Evolutionary conservation across 768 basidiomycete genomes (phyloP).

Genomic region (Holtermannia corniformis): DNA sequence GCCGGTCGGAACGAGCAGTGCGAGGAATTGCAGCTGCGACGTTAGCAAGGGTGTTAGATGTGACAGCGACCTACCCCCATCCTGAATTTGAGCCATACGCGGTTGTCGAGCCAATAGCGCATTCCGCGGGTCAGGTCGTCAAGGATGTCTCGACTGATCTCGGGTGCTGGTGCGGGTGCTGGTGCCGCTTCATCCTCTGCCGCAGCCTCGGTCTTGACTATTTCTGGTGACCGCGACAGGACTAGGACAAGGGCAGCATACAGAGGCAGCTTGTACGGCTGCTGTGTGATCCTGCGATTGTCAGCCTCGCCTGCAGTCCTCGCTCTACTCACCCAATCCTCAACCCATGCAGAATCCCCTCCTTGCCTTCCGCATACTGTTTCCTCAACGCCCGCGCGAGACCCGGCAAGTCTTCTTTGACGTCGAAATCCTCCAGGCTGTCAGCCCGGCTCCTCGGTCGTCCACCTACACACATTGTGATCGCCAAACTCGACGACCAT

Average conservation of each 20-base stretch:
- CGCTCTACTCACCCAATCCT: slow-evolving; percentile 33
- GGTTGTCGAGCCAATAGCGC: slow-evolving; percentile 73
- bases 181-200: slow-evolving; percentile 37
- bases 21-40: slow-evolving; percentile 83
- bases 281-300: slow-evolving; percentile 53
- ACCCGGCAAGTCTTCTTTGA: slow-evolving; percentile 37
- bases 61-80: slow-evolving; percentile 57
- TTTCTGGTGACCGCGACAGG: slow-evolving; percentile 41
- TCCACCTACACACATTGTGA: slow-evolving; percentile 25
- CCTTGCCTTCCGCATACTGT: slow-evolving; percentile 34
- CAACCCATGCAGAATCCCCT: slow-evolving; percentile 41
- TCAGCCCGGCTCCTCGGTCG: background rate
- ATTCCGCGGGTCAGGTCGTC: slow-evolving; percentile 90
- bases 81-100: slow-evolving; percentile 83
- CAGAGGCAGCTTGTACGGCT: slow-evolving; percentile 86
- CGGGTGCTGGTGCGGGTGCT: slow-evolving; percentile 39
- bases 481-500: slow-evolving; percentile 38
- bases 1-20: slow-evolving; percentile 67
- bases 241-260: slow-evolving; percentile 71
- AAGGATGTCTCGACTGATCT: slow-evolving; percentile 60
- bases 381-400: slow-evolving; percentile 30
- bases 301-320: background rate
- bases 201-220: slow-evolving; percentile 43
- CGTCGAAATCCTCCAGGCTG: slow-evolving; percentile 38
- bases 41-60: slow-evolving; percentile 5